Conservation (phyloP, 2,329 filamentous ascomycete genomes). For the Cordyceps fumosorosea region DNA sequence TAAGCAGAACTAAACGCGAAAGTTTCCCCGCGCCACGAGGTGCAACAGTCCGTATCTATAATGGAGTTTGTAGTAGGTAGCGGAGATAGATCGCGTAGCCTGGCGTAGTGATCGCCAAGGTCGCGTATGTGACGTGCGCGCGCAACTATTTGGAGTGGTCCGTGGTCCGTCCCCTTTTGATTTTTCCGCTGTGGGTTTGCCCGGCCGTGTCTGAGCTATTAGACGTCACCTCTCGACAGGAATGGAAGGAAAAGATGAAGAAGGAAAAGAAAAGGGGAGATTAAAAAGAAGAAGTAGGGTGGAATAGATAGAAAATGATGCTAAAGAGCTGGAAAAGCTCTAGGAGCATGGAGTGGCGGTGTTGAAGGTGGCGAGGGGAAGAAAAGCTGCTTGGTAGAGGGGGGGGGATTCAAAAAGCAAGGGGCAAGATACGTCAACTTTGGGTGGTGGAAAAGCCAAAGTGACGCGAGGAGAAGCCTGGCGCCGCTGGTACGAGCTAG, state of each 20-base stretch:
- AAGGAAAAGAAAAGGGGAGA: not conserved
- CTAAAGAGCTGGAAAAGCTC: not conserved
- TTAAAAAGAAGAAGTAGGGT: not conserved
- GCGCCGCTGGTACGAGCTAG: conserved; percentile 1
- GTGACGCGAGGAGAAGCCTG: conserved; percentile 3
- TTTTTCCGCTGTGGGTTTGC: conserved; percentile 7
- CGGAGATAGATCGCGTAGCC: conserved; percentile 1
- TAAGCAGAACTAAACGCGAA: conserved; percentile 13
- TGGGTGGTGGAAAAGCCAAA: conserved; percentile 4
- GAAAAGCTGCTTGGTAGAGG: not conserved
- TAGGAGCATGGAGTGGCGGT: not conserved
- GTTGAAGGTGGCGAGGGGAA: conserved; percentile 9
- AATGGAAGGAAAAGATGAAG: not conserved
- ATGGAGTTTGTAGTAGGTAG: not conserved
- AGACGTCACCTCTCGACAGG: not conserved
- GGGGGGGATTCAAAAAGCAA: not conserved
- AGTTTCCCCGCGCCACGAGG: not conserved
- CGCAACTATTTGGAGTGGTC: conserved; percentile 4
- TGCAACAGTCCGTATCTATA: conserved; percentile 5
- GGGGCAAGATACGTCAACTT: conserved; percentile 5
- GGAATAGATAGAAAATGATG: not conserved
- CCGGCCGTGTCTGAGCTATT: conserved; percentile 3
- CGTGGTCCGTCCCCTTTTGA: not conserved
- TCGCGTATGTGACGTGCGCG: conserved; percentile 3
- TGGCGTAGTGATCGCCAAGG: not conserved